These are phyloP conservation scores for Rhododendron griersonianum DNA, from an alignment of 148 eudicot species.

Conservation along the genomic window DNA sequence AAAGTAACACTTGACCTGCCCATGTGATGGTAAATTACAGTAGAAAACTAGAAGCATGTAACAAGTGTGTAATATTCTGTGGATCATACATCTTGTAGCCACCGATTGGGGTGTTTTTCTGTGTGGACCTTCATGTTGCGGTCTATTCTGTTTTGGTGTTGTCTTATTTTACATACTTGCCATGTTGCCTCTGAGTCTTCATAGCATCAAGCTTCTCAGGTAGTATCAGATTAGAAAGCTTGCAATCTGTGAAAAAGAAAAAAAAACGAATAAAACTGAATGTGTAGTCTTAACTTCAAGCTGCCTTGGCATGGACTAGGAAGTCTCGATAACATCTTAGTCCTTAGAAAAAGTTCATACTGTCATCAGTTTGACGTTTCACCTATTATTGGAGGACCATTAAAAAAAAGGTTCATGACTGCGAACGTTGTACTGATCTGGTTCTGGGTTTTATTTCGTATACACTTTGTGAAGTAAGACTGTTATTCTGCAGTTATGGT, in stretches of 20 bases:
- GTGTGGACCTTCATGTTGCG: not conserved
- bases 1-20: not conserved
- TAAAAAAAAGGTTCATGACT: not conserved
- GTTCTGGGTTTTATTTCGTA: not conserved
- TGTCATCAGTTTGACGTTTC: not conserved
- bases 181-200: not conserved
- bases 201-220: not conserved
- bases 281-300: conserved; percentile 3
- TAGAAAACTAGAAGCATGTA: not conserved
- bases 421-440: not conserved
- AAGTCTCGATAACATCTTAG: not conserved
- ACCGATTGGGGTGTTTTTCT: not conserved
- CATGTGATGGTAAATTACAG: not conserved
- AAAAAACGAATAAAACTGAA: not conserved
- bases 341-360: not conserved
- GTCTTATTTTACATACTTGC: not conserved
- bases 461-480: not conserved
- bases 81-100: not conserved
- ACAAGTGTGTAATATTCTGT: not conserved
- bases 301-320: conserved; percentile 1
- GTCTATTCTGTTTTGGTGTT: not conserved
- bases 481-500: not conserved
- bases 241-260: not conserved
- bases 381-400: not conserved
- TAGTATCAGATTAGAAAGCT: not conserved